Conservation (phyloP, 805 yeast species). For the Spathaspora passalidarum region DNA sequence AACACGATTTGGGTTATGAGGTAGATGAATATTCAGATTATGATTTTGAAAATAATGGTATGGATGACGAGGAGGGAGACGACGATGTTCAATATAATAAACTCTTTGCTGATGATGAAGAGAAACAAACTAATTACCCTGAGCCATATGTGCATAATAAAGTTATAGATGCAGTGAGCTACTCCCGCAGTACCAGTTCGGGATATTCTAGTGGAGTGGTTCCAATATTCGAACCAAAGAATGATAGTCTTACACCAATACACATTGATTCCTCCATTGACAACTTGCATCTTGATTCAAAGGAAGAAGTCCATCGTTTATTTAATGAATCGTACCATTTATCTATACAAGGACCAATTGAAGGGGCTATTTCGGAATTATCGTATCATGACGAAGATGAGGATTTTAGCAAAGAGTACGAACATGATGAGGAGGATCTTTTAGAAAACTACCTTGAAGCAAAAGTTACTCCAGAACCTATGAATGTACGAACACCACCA, state of each 20-base stretch:
- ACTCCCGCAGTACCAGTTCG: not conserved
- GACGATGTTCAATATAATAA: slow-evolving; percentile 13
- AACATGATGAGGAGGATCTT: slow-evolving; percentile 31
- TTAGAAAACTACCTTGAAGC: slow-evolving; percentile 28
- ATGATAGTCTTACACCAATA: not conserved
- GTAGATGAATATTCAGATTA: slow-evolving; percentile 34
- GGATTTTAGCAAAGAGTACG: not conserved
- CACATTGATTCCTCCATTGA: not conserved
- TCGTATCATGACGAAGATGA: too few species aligned
- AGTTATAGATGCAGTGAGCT: not conserved
- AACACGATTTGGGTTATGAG: slow-evolving; percentile 30
- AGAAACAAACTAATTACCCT: not conserved
- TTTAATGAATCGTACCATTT: slow-evolving; percentile 26
- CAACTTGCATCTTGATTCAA: not conserved
- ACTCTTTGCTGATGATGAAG: slow-evolving; percentile 13
- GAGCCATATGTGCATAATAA: too few species aligned
- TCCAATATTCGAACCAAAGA: not conserved
- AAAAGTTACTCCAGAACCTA: slow-evolving; percentile 18
- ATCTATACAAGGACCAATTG: slow-evolving; percentile 20
- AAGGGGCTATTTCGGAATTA: too few species aligned
- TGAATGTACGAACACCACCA: not conserved
- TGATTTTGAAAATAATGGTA: slow-evolving; percentile 43
- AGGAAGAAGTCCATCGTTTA: slow-evolving; percentile 3
- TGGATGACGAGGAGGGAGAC: slow-evolving; percentile 18
- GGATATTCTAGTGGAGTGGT: not conserved